These are phyloP conservation scores for Phytophthora foliorum DNA, from an alignment of 352 stramenopile species.

Conservation along the genomic window DNA sequence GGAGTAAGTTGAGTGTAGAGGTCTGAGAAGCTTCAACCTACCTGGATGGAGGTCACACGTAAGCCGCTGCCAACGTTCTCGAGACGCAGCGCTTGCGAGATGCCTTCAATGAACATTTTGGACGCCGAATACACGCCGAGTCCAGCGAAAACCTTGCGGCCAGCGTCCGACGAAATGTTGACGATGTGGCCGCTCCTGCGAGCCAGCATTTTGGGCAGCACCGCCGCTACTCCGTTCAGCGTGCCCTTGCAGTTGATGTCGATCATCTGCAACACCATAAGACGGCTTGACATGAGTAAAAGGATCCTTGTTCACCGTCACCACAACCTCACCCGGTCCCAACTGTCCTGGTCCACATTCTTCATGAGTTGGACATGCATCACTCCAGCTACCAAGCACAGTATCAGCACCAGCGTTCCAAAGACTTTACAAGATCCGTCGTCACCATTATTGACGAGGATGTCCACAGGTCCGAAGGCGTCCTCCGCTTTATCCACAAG, in stretches of 20 bases:
- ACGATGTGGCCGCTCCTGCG: constrained; percentile 80
- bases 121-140: constrained; percentile 88
- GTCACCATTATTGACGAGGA: constrained; percentile 88
- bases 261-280: constrained; percentile 52
- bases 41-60: constrained; percentile 88
- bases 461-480: constrained; percentile 76
- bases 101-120: constrained; percentile 92
- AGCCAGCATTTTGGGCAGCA: constrained; percentile 73
- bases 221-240: constrained; percentile 84
- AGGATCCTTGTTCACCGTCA: background rate
- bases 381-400: constrained; percentile 80
- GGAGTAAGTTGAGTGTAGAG: background rate
- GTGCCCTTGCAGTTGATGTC: constrained; percentile 94
- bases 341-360: constrained; percentile 90
- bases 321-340: constrained; percentile 53
- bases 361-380: constrained; percentile 93
- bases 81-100: constrained; percentile 82
- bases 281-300: background rate
- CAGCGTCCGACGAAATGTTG: constrained; percentile 85
- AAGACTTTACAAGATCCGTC: background rate
- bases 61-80: constrained; percentile 87
- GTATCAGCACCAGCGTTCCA: background rate
- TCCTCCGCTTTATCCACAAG: constrained; percentile 65
- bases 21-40: background rate
- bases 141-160: constrained; percentile 74